phyloP scores from a whole-genome alignment of 2,329 filamentous ascomycete species.

The Colletotrichum sp. region DNA sequence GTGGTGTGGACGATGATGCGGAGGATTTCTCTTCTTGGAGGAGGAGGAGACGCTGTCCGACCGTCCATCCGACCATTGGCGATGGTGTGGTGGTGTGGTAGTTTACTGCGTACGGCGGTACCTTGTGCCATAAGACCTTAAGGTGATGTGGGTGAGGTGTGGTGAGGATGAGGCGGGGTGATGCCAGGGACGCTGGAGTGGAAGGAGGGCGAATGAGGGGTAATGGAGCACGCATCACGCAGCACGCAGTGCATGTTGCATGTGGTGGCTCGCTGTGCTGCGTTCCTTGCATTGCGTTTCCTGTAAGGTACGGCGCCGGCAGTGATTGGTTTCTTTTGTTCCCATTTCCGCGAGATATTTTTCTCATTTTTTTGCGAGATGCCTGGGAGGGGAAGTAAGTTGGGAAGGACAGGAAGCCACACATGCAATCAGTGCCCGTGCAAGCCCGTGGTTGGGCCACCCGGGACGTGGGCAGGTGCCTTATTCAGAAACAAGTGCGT shows the following conservation, averaged over 20 bases:
- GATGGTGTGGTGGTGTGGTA: neutral
- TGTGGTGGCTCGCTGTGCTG: neutral
- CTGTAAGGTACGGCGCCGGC: slow-evolving; percentile 1
- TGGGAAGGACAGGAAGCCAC: neutral
- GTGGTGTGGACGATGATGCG: neutral
- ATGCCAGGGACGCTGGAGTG: neutral
- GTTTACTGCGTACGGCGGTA: neutral
- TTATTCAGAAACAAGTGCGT: slow-evolving; percentile 11
- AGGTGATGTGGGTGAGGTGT: neutral
- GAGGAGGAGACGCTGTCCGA: neutral
- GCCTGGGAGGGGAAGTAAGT: neutral
- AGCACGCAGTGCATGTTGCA: neutral
- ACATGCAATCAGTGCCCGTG: neutral
- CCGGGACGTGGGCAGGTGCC: neutral
- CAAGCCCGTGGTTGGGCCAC: neutral
- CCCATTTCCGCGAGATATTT: neutral
- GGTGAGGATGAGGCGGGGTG: slow-evolving; percentile 10
- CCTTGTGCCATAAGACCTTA: neutral
- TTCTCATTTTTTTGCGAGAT: neutral
- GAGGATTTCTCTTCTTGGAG: neutral
- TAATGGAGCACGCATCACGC: neutral
- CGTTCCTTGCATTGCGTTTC: slow-evolving; percentile 18
- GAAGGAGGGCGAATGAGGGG: neutral
- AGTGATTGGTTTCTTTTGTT: neutral
- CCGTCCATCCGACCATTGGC: neutral